Evolutionary conservation across 257 asterid genomes (phyloP), one percentile per base, ranked within the genome.

Genomic region (Przewalskia tangutica): DNA sequence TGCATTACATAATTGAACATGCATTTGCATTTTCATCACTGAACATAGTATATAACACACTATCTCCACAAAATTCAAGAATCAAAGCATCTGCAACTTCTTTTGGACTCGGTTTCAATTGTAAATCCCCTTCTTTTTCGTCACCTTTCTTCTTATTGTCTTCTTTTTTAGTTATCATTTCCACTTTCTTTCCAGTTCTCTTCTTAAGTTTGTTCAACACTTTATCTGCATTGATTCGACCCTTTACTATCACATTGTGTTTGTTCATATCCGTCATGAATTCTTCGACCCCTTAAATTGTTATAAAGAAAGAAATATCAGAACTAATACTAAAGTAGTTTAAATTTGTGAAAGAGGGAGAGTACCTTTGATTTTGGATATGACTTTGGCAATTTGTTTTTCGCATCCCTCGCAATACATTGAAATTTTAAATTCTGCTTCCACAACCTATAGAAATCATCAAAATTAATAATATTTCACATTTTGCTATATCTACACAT

Each of bases 331-430:
- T 8, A 5, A 71, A 32, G 23, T 46, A 12, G 20, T 11, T 7
- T 13, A 7, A 32, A 4, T 6, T 10, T 40, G 44, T 8, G 4
- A n/a, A 51, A 2, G 48, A 50, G 20, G 48, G 8, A 13, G 80
- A 63, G 5, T 82, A 95, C 99, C 97, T 95, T 91, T 90, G 82
- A 91, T 82, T 82, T 91, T 92, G 84, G 93, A 85, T 81, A 92
- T 87, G 85, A 86, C 86, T 88, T 88, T 89, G 78, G 90, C 97
- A 71, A 95, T 92, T 51, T 80, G 85, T 90, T 92, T 90, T 87
- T 92, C 98, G 77, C 99, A 95, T 65, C 95, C 97, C 88, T 90
- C 90, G 85, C 99, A 93, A 86, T 95, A 91, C 97, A 93, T 95
- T 6, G 97, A 85, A 73, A 93, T 89, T 17, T 38, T 87, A 85